Evolutionary conservation across 2,329 filamentous ascomycete genomes (phyloP).

Genomic region (Colletotrichum cuscutae): DNA sequence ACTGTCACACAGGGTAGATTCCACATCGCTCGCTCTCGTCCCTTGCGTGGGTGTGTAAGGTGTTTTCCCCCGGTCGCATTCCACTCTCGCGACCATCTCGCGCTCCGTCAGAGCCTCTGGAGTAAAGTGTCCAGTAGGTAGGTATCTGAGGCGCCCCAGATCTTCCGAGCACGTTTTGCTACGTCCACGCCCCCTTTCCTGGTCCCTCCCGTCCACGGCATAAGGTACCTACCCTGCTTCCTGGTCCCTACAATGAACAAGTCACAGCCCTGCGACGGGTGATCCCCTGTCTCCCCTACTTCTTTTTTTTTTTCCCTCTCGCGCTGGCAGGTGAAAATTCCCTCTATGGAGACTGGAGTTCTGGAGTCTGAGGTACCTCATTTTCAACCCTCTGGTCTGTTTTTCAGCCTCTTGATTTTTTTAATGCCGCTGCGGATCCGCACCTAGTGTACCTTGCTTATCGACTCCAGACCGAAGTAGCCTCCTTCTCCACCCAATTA

Average conservation of each 20-base stretch:
- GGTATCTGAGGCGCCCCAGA: slow-evolving; percentile 9
- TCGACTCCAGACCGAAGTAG: background rate
- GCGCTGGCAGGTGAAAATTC: background rate
- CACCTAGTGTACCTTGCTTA: background rate
- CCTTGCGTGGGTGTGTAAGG: background rate
- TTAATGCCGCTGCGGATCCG: slow-evolving; percentile 26
- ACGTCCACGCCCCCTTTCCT: slow-evolving; percentile 17
- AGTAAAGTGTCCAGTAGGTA: too few relatives aligned
- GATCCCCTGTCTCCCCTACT: background rate
- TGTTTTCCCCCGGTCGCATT: slow-evolving; percentile 16
- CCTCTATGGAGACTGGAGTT: too few relatives aligned
- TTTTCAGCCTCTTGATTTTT: background rate
- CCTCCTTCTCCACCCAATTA: background rate
- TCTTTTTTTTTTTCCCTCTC: background rate
- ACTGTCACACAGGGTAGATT: background rate
- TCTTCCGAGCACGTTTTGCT: slow-evolving; percentile 32
- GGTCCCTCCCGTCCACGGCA: background rate
- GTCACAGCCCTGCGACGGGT: slow-evolving; percentile 14
- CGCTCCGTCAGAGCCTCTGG: slow-evolving; percentile 12
- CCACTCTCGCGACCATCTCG: slow-evolving; percentile 26
- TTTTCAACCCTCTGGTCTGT: background rate
- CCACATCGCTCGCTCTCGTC: background rate
- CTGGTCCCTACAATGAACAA: background rate
- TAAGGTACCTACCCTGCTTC: background rate
- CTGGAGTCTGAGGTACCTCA: too few relatives aligned